Evolutionary conservation across 1,284 basidiomycete genomes (phyloP).

Genomic region (Malassezia slooffiae): DNA sequence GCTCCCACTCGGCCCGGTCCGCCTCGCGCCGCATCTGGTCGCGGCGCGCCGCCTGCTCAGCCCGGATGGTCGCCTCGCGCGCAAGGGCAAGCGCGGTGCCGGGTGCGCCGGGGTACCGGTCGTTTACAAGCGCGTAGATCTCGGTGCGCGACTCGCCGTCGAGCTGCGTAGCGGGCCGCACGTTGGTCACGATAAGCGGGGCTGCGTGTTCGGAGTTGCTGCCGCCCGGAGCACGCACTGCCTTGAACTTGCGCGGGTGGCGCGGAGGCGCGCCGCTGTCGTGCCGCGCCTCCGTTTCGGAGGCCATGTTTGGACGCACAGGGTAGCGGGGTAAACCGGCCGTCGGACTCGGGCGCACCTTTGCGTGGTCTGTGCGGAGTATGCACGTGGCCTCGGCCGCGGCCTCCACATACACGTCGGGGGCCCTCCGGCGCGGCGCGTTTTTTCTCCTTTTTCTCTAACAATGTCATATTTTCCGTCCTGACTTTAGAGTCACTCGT

Average conservation of each 20-base stretch:
- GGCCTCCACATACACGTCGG: not conserved
- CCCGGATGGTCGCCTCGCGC: slow-evolving; percentile 25
- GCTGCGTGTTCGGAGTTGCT: not conserved
- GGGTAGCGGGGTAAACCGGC: no score
- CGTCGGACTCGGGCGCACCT: no score
- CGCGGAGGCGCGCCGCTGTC: not conserved
- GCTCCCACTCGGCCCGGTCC: slow-evolving; percentile 31
- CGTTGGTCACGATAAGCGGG: no score
- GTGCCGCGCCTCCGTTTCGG: not conserved
- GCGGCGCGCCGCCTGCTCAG: slow-evolving; percentile 20
- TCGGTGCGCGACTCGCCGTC: slow-evolving; percentile 10
- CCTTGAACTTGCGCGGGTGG: slow-evolving; percentile 8
- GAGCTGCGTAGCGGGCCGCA: not conserved
- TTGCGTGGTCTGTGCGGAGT: slow-evolving; percentile 2
- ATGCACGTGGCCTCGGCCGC: slow-evolving; percentile 3
- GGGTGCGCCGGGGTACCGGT: slow-evolving; percentile 37
- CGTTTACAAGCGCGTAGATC: slow-evolving; percentile 33
- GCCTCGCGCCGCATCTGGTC: slow-evolving; percentile 27
- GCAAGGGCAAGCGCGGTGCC: slow-evolving; percentile 33
- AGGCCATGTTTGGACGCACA: no score
- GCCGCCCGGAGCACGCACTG: slow-evolving; percentile 1
- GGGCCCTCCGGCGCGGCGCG: no score
- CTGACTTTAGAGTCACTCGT: slow-evolving; percentile 18
- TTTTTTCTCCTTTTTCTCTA: slow-evolving; percentile 4
- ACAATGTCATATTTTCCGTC: slow-evolving; percentile 14